Percentiles rank a stretch among this genome's conserved stretches.
Conservation (phyloP, 495 filamentous ascomycete genomes). For the Lichina pygmaea region DNA sequence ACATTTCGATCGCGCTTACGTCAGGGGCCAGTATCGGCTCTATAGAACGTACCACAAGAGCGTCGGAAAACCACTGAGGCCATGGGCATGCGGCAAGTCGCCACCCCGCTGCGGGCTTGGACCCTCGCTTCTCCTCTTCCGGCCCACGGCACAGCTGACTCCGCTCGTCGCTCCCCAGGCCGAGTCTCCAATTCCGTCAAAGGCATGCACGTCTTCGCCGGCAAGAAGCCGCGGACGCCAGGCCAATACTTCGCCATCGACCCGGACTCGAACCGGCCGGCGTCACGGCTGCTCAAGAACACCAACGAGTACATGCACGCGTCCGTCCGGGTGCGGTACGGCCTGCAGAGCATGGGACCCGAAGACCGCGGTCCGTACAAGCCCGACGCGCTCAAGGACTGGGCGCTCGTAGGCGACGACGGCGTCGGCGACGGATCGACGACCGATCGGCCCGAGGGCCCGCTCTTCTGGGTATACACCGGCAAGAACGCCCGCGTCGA, state of each 20-base stretch:
- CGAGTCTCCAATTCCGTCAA: neutral
- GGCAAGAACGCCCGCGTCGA: neutral
- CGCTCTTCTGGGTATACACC: neutral
- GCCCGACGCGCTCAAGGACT: constrained; percentile 1
- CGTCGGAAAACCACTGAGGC: neutral
- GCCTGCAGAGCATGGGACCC: constrained; percentile 1
- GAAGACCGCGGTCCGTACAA: constrained; percentile 1
- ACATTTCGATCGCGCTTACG: neutral
- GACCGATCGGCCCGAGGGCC: neutral
- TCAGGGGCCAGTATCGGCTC: neutral
- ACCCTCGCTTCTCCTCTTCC: too few relatives aligned
- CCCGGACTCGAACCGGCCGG: neutral
- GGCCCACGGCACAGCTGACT: too few relatives aligned
- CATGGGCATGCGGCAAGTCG: neutral
- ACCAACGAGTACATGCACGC: constrained; percentile 4
- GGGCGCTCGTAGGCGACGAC: neutral
- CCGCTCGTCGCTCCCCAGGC: neutral
- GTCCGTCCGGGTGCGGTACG: constrained; percentile 1
- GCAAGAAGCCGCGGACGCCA: neutral
- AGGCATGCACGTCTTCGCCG: neutral
- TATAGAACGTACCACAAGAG: neutral
- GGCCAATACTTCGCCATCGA: neutral
- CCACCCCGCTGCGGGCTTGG: too few relatives aligned
- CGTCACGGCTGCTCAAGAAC: neutral
- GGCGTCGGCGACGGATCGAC: constrained; percentile 1